Percentiles rank a stretch among this genome's conserved stretches.
phyloP scores from a whole-genome alignment of 139 green algal genomes.

The Chlamydomonas schloesseri region DNA sequence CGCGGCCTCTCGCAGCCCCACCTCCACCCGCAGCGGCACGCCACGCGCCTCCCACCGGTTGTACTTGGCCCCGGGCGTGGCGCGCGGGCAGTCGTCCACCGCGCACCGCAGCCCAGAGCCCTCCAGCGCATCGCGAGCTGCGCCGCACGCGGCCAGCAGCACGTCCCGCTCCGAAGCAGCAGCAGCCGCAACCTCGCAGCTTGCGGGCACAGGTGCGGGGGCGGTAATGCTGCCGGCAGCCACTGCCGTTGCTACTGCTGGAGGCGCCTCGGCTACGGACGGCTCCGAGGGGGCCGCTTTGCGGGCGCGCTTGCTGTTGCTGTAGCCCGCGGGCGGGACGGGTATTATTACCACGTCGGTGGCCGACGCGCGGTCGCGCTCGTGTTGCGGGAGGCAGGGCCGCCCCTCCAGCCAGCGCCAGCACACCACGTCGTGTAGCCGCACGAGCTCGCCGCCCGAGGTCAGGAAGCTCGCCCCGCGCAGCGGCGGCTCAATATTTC shows the following conservation, averaged over 20 bases:
- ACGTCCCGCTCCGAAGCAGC: background rate
- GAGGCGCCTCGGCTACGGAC: too few relatives aligned
- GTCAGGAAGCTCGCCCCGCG: background rate
- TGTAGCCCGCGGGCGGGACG: background rate
- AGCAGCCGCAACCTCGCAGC: background rate
- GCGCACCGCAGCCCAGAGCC: background rate
- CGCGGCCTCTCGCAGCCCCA: constrained; percentile 1
- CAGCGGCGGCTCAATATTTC: too few relatives aligned
- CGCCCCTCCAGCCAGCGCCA: constrained; percentile 30
- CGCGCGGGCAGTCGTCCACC: background rate
- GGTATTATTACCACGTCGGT: constrained; percentile 23
- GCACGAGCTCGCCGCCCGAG: background rate
- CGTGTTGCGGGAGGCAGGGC: background rate
- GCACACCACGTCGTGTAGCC: background rate
- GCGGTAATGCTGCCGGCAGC: too few relatives aligned
- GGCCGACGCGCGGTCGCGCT: background rate
- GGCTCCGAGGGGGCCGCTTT: background rate
- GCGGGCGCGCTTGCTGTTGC: background rate
- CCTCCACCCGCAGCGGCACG: constrained; percentile 14
- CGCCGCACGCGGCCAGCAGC: background rate
- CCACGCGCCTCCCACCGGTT: constrained; percentile 33
- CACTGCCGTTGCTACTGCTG: too few relatives aligned
- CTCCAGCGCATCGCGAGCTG: background rate
- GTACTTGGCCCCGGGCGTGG: constrained; percentile 34
- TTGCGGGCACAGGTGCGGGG: too few relatives aligned